These are phyloP conservation scores for Metschnikowia orientalis DNA, from an alignment of 805 yeast genomes.

Conservation along the genomic window DNA sequence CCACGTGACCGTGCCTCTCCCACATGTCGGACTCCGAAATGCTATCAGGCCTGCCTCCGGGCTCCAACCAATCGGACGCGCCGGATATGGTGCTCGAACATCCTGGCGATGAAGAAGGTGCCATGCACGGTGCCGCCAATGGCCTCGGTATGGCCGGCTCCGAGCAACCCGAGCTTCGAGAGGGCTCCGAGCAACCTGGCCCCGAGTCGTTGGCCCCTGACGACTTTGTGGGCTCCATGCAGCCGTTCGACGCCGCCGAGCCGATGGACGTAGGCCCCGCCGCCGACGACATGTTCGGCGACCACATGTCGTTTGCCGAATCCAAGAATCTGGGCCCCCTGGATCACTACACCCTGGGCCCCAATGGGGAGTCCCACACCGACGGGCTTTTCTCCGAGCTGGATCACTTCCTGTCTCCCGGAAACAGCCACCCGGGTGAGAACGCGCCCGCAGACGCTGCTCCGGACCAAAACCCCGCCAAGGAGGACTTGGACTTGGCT, in stretches of 20 bases:
- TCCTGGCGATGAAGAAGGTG: conserved; percentile 8
- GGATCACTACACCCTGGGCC: neutral
- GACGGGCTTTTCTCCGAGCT: conserved; percentile 3
- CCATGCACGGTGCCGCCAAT: conserved; percentile 1
- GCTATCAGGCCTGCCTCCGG: conserved; percentile 15
- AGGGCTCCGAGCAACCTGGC: neutral
- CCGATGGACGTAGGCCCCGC: conserved; percentile 5
- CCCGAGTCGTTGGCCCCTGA: neutral
- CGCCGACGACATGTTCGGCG: conserved; percentile 5
- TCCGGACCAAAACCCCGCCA: no score
- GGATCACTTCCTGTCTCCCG: no score
- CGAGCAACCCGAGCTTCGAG: no score
- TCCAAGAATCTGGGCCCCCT: neutral
- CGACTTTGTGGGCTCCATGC: conserved; percentile 2
- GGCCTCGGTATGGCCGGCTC: conserved; percentile 1
- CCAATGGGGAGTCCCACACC: conserved; percentile 1
- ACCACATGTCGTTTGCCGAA: neutral
- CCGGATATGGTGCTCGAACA: conserved; percentile 6
- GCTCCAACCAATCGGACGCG: conserved; percentile 1
- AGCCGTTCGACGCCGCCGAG: conserved; percentile 1
- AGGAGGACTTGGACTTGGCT: no score
- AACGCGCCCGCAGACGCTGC: no score
- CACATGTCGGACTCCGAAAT: conserved; percentile 17
- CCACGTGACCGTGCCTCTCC: neutral
- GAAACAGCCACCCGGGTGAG: no score